Evolutionary conservation across 352 stramenopile species (phyloP), one percentile per base, ranked within the genome.

Genomic region (Globisporangium spiculum): DNA sequence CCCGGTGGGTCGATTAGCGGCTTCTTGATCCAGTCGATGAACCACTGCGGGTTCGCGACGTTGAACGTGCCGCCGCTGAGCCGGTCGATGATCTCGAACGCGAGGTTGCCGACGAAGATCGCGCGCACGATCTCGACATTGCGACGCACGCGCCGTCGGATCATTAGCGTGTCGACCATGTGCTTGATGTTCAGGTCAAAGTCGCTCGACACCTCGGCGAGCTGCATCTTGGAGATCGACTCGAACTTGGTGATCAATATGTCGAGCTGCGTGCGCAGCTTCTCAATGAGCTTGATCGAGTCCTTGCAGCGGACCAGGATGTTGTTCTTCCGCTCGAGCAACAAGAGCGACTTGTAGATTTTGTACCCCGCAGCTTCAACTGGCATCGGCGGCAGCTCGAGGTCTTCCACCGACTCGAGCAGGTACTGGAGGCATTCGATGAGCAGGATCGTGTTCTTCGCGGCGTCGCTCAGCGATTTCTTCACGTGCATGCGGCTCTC

Each of bases 341-440:
- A 90, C 72, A 96, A 84, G 46, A 98, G 79, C 20, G 87, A 85
- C 71, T 98, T 96, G 84, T 98, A 98, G 26, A 98, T 86, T 60
- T 94, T 95, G 1, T 71, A 74, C 0, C 83, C 79, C 24, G 81
- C 72, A 7, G 78, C 68, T 26, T 90, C 81, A 4, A 75, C 32
- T 1, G 84, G 83, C 8, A 90, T 75, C 1, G 78, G 70, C 12
- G 81, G 81, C n/a, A 91, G 62, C 53, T 90, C 83, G 22, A 91
- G 79, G 46, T 97, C 90, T 44, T 98, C 90, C 14, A 99, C 87
- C 2, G 95, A 98, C 77, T 99, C 97, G 16, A 95, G 75, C 0
- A 99, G 83, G 74, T 98, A 99, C 68, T 96, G 93, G 30, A 99
- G 79, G 59, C 97, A 98, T 78, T 99, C 97, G 64, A 98, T 94